Evolutionary conservation across 305 asterid species (phyloP).

Genomic region (Solanum hybrid): DNA sequence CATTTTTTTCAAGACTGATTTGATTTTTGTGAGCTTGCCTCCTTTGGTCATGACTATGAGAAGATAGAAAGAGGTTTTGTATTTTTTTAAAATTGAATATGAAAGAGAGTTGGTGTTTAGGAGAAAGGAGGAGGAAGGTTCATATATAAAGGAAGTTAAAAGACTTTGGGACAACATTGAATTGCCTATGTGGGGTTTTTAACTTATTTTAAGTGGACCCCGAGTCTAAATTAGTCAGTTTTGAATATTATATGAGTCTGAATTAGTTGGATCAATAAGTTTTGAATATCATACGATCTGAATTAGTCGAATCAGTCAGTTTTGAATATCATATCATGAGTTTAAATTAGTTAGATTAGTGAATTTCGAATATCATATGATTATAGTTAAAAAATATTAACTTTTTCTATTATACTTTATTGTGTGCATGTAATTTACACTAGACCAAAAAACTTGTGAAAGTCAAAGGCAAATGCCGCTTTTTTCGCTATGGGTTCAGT

Average conservation of each 20-base stretch:
- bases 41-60: conserved; percentile 48
- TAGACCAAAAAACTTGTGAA: not conserved
- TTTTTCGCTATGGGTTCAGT: too few relatives aligned
- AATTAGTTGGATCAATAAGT: not conserved
- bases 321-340: not conserved
- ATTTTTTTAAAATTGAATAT: not conserved
- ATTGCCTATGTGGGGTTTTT: not conserved
- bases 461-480: not conserved
- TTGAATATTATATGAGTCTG: too few relatives aligned
- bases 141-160: conserved; percentile 15
- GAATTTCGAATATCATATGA: not conserved
- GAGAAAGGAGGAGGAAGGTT: conserved; percentile 35
- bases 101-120: conserved; percentile 13
- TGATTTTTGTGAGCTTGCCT: conserved; percentile 73
- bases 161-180: not conserved
- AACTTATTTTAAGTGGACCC: not conserved
- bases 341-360: too few relatives aligned
- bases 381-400: not conserved
- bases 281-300: not conserved
- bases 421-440: not conserved
- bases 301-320: not conserved
- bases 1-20: conserved; percentile 76
- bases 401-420: not conserved
- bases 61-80: not conserved
- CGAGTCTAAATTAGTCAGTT: not conserved